Conservation (phyloP, 306 rosid species). For the Trifolium subterraneum region DNA sequence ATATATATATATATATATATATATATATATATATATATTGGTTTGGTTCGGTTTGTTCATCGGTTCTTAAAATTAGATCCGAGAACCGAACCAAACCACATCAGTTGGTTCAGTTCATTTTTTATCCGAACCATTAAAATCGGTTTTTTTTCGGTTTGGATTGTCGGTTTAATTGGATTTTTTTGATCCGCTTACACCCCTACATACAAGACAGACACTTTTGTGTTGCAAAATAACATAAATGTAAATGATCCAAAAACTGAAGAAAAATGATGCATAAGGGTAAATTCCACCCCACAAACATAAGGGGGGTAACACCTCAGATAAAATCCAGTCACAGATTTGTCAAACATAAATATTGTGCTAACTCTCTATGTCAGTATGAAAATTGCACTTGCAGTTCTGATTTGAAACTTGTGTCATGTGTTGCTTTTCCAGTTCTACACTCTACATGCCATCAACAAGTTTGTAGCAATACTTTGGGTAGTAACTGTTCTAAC, state of each 20-base stretch:
- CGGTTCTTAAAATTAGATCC: too few relatives aligned
- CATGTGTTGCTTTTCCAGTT: constrained; percentile 15
- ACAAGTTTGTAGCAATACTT: constrained; percentile 11
- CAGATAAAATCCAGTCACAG: constrained; percentile 16
- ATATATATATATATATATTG: too few relatives aligned
- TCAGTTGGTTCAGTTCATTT: too few relatives aligned
- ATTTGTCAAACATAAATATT: constrained; percentile 22
- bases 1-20: too few relatives aligned
- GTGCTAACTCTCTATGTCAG: not conserved
- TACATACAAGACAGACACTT: too few relatives aligned
- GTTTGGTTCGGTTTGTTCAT: too few relatives aligned
- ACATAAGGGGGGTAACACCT: not conserved
- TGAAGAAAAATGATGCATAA: not conserved
- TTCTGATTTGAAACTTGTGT: constrained; percentile 5
- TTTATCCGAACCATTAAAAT: too few relatives aligned
- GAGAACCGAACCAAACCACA: too few relatives aligned
- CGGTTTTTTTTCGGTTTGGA: too few relatives aligned
- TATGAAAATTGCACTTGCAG: constrained; percentile 10
- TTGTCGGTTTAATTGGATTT: too few relatives aligned
- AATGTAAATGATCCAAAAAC: not conserved
- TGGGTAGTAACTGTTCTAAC: too few relatives aligned
- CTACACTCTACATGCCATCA: constrained; percentile 20
- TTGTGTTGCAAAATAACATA: not conserved
- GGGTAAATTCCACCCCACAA: not conserved
- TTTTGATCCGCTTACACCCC: too few relatives aligned